Conservation (phyloP, 1,284 basidiomycete genomes). For the Cronartium quercuum region DNA sequence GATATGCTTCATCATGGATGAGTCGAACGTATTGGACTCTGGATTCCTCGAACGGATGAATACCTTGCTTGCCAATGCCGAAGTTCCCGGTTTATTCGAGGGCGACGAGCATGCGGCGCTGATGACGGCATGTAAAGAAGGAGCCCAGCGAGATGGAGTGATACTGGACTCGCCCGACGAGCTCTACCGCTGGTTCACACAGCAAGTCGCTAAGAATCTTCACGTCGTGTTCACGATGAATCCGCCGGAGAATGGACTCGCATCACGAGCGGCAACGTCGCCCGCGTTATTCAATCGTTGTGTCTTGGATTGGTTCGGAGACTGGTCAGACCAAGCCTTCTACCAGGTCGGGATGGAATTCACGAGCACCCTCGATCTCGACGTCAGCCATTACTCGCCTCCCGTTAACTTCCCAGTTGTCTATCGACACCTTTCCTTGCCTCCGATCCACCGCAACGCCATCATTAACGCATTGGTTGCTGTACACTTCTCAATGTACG, state of each 20-base stretch:
- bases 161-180: conserved; percentile 98
- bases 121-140: conserved; percentile 98
- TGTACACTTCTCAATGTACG: conserved; percentile 83
- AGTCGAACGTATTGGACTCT: conserved; percentile 96
- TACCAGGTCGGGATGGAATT: conserved; percentile 95
- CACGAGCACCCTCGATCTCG: conserved; percentile 82
- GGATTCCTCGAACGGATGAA: conserved; percentile 99
- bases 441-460: conserved; percentile 75
- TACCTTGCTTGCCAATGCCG: conserved; percentile 96
- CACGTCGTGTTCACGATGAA: conserved; percentile 99
- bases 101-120: conserved; percentile 93
- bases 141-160: conserved; percentile 89
- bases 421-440: conserved; percentile 71
- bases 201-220: conserved; percentile 90
- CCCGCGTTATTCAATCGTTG: conserved; percentile 97
- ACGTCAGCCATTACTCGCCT: conserved; percentile 68
- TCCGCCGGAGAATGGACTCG: conserved; percentile 89
- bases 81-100: conserved; percentile 97
- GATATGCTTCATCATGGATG: conserved; percentile 99
- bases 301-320: conserved; percentile 95
- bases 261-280: conserved; percentile 90
- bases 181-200: conserved; percentile 92
- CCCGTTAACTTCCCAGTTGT: conserved; percentile 77
- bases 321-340: conserved; percentile 95
- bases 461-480: conserved; percentile 89